Evolutionary conservation across 2,329 filamentous ascomycete species (phyloP), one percentile per base, ranked within the genome.

Genomic region (Aureobasidium sp.): DNA sequence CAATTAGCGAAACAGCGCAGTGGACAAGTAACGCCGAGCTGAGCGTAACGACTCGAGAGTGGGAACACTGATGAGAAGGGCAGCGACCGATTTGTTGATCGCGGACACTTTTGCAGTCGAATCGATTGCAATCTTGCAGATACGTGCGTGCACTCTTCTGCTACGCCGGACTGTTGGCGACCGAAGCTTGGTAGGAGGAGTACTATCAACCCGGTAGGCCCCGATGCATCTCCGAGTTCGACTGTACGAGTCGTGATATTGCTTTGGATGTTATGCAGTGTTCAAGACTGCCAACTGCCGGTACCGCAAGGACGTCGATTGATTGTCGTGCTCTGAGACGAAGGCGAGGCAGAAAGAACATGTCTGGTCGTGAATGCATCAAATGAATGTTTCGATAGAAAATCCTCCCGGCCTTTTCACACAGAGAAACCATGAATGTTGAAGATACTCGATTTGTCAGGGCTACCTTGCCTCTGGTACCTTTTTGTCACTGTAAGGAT

Each of bases 111-210:
- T 11, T 51, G 49, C 23, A 27, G 29, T 49, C 11, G 29, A 31
- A 49, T 46, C 43, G 43, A 46, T 46, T 46, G 43, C 29, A 21
- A 33, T 31, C 46, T 49, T 33, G 29, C 46, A 29, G n/a, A n/a
- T 21, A 53, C 23, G 50, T 29, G 35, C 50, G 50, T 53, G 50
- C 50, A 53, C 31, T 40, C 29, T 25, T 53, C 50, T 53, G 35
- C 35, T 53, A 53, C 50, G 11, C 50, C 50, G 50, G 50, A 40
- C 23, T 29, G 51, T 55, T 29, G 51, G n/a, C 51, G 40, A n/a
- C 38, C 21, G 51, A 43, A 55, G 51, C n/a, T 55, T 55, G 51
- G 43, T 55, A 29, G 21, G 47, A 51, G 15, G 9, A 11, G 7
- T 15, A 5, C n/a, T 31, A 29, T 23, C 19, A 17, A 19, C 27